Conservation (phyloP, 129 eudicot genomes). For the Flaveria bidentis region DNA sequence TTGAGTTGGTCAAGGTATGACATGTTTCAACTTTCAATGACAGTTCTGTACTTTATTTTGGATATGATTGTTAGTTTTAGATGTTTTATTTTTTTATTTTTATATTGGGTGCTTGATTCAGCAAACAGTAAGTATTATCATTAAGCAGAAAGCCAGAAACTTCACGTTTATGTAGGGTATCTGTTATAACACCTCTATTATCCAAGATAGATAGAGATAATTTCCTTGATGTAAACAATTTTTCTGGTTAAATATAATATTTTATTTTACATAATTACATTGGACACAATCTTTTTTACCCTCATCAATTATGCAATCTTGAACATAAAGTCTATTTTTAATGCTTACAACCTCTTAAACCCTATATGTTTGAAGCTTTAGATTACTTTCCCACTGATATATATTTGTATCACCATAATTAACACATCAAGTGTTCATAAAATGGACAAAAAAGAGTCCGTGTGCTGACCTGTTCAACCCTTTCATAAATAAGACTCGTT, state of each 20-base stretch:
- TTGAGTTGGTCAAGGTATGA: constrained; percentile 37
- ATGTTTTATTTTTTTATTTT: not conserved
- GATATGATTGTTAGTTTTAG: not conserved
- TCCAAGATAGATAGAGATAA: not conserved
- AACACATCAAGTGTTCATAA: not conserved
- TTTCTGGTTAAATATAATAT: constrained; percentile 11
- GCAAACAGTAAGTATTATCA: constrained; percentile 25
- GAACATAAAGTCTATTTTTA: not conserved
- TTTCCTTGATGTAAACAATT: not conserved
- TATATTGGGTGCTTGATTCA: constrained; percentile 15
- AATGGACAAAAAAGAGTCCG: not conserved
- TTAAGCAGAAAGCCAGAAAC: constrained; percentile 7
- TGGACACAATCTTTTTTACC: constrained; percentile 3
- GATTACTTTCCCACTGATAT: not conserved
- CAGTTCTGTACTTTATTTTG: constrained; percentile 7
- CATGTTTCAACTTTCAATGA: constrained; percentile 16
- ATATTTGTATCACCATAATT: not conserved
- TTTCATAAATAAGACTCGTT: not conserved
- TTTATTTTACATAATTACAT: not conserved
- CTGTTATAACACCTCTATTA: constrained; percentile 25
- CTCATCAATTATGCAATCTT: not conserved
- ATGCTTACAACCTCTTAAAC: not conserved
- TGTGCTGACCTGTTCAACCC: not conserved
- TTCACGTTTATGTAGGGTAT: constrained; percentile 21
- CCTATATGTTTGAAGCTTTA: not conserved